Evolutionary conservation across 2,329 filamentous ascomycete genomes (phyloP), one percentile per base, ranked within the genome.

Genomic region (Lachnellula suecica): DNA sequence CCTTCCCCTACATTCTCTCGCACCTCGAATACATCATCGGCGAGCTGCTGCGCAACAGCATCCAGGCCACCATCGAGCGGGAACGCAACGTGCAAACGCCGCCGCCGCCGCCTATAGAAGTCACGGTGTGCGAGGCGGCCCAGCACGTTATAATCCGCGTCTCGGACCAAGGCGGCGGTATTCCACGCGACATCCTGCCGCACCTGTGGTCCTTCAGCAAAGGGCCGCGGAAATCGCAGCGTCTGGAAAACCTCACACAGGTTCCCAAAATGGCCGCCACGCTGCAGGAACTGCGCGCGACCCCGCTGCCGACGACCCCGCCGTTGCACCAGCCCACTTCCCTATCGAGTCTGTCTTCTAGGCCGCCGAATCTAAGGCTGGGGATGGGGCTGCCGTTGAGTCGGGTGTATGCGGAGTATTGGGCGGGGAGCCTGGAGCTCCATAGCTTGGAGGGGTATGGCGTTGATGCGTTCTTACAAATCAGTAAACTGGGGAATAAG

Each of bases 121-220:
- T 99, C 20, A 87, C 96, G 51, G 88, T 99, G 59, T 97, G 93
- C 72, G 93, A 97, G 72, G 89, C 92, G 3, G 84, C 88, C 29
- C 91, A 97, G 68, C 91, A 97, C 72, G 91, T 97, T 64, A 97
- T 97, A 59, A 92, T 99, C 70, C 85, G 94, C 38, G 90, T 99
- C 40, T 97, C 92, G 0, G 95, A 99, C 67, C 91, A 91, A 68
- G 94, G 93, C 44, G 94, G 95, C 56, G 94, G 95, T 31, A 90
- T 99, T 49, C 87, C 91, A 1, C 83, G 85, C 44, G 89, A 94
- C 40, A 83, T 93, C 53, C 75, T 97, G 20, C 92, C 93, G 0
- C 88, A 95, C 67, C 79, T 99, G 5, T 99, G 95, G 94, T 96
- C 91, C 23, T 99, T 99, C 69, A 91, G 86, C 71, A 97, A 97